Percentiles rank a stretch among this genome's conserved stretches.
phyloP scores from a whole-genome alignment of 306 rosid species.

The Inga oerstediana region DNA sequence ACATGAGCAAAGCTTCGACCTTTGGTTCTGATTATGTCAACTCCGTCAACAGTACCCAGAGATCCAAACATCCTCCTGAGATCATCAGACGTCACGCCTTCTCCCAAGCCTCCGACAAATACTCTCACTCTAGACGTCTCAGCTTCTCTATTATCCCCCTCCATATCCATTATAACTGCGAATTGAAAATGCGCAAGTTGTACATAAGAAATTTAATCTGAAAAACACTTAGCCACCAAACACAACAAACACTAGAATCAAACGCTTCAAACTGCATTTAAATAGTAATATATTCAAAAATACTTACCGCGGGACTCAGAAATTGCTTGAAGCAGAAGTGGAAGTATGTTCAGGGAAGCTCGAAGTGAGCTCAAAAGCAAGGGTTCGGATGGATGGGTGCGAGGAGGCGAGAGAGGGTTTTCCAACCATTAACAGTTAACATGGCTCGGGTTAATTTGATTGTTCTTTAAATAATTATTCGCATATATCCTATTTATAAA shows the following conservation, averaged over 20 bases:
- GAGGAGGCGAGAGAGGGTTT: background rate
- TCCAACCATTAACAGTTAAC: too few species aligned
- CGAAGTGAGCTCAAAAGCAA: background rate
- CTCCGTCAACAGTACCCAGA: conserved; percentile 52
- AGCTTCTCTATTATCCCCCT: conserved; percentile 8
- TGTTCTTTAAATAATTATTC: too few species aligned
- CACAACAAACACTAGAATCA: background rate
- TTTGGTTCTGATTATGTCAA: conserved; percentile 72
- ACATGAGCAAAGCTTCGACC: conserved; percentile 83
- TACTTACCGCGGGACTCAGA: background rate
- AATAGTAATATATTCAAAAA: background rate
- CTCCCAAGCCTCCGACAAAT: conserved; percentile 79
- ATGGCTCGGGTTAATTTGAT: too few species aligned
- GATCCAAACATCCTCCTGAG: conserved; percentile 53
- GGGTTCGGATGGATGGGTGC: background rate
- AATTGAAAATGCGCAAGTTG: background rate
- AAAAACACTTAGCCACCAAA: background rate
- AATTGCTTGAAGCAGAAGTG: background rate
- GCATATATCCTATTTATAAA: too few species aligned
- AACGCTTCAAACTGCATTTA: background rate
- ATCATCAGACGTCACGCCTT: conserved; percentile 55
- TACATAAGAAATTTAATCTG: background rate
- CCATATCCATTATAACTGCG: conserved; percentile 15
- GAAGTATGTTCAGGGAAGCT: background rate
- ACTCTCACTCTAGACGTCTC: conserved; percentile 40